phyloP scores from a whole-genome alignment of 345 rosid genomes.

The Clarkia xantiana region DNA sequence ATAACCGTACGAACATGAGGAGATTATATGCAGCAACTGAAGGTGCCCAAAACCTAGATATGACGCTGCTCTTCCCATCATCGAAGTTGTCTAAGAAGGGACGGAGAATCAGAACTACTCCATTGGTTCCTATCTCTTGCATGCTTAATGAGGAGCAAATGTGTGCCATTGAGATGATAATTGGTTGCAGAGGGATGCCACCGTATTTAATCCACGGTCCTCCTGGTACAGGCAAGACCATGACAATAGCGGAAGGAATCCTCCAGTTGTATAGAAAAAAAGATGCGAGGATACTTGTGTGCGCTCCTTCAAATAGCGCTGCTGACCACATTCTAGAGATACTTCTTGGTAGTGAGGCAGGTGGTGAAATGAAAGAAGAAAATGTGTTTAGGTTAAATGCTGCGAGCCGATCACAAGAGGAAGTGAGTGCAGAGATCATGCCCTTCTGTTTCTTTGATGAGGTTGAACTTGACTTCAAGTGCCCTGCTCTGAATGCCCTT shows the following conservation, averaged over 20 bases:
- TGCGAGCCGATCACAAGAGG: slow-evolving; percentile 52
- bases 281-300: slow-evolving; percentile 48
- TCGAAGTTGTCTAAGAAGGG: slow-evolving; percentile 19
- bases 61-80: slow-evolving; percentile 51
- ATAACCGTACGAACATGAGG: slow-evolving; percentile 53
- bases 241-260: slow-evolving; percentile 69
- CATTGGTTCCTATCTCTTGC: slow-evolving; percentile 41
- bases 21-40: slow-evolving; percentile 70
- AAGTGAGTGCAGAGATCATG: slow-evolving; percentile 40
- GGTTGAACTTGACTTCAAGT: slow-evolving; percentile 35
- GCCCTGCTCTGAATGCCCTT: slow-evolving; percentile 57
- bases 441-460: slow-evolving; percentile 67
- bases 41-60: slow-evolving; percentile 34
- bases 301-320: slow-evolving; percentile 88
- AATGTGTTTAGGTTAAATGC: slow-evolving; percentile 88
- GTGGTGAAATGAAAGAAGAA: slow-evolving; percentile 27
- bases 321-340: slow-evolving; percentile 77
- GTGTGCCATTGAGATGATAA: slow-evolving; percentile 54
- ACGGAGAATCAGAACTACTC: slow-evolving; percentile 31
- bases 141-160: slow-evolving; percentile 72
- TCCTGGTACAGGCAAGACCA: slow-evolving; percentile 95
- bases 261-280: slow-evolving; percentile 45
- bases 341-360: slow-evolving; percentile 28
- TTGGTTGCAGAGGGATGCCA: slow-evolving; percentile 73
- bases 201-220: slow-evolving; percentile 87